phyloP scores from a whole-genome alignment of 2,329 filamentous ascomycete species.

The Basipetospora chlamydospora region DNA sequence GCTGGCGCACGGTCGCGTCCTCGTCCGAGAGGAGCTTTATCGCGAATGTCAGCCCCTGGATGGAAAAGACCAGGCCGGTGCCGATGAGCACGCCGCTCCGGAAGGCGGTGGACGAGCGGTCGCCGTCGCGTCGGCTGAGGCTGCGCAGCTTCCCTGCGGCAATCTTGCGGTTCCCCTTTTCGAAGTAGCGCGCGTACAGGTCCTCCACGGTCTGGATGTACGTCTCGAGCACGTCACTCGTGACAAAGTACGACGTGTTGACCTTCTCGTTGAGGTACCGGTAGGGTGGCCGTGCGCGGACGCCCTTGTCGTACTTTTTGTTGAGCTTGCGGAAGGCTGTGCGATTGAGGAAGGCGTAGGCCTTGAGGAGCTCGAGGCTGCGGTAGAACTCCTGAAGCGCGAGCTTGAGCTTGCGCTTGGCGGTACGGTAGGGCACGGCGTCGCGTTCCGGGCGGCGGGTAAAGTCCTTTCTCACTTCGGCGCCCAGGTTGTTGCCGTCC shows the following conservation, averaged over 20 bases:
- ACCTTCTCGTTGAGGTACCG: slow-evolving; percentile 87
- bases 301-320: slow-evolving; percentile 94
- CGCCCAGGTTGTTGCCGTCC: slow-evolving; percentile 11
- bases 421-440: slow-evolving; percentile 68
- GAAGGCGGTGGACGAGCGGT: slow-evolving; percentile 44
- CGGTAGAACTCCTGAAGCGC: slow-evolving; percentile 90
- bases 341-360: slow-evolving; percentile 77
- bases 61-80: slow-evolving; percentile 47
- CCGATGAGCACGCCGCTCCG: slow-evolving; percentile 53
- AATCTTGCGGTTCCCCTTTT: slow-evolving; percentile 82
- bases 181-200: slow-evolving; percentile 87
- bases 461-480: slow-evolving; percentile 31
- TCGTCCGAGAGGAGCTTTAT: slow-evolving; percentile 29
- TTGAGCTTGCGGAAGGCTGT: slow-evolving; percentile 95
- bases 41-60: slow-evolving; percentile 52
- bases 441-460: slow-evolving; percentile 34
- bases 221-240: slow-evolving; percentile 69
- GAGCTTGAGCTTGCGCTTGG: slow-evolving; percentile 82
- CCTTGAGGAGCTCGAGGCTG: slow-evolving; percentile 79
- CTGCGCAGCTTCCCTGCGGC: slow-evolving; percentile 76
- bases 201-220: slow-evolving; percentile 76
- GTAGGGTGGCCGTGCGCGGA: slow-evolving; percentile 60
- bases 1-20: slow-evolving; percentile 32
- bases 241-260: slow-evolving; percentile 80
- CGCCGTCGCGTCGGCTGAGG: slow-evolving; percentile 42